A percentile compares a stretch with the other conserved stretches of the same genome.
Conservation (phyloP, 2,329 filamentous ascomycete genomes). For the Colletotrichum limetticola region DNA sequence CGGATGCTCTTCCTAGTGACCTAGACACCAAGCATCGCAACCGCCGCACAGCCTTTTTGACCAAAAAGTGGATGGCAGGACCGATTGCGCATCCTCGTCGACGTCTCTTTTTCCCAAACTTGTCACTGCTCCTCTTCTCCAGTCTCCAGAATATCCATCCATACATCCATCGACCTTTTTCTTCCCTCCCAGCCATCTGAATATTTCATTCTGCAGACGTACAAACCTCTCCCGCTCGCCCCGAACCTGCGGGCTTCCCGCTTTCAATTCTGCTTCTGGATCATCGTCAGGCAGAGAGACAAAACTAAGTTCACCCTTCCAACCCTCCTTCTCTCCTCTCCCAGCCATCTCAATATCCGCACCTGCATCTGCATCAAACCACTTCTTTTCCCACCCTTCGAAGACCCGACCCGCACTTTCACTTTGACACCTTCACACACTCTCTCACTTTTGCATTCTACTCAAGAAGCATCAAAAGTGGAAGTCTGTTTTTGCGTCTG, state of each 20-base stretch:
- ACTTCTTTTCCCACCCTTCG: constrained; percentile 22
- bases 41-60: background rate
- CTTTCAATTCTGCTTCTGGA: constrained; percentile 24
- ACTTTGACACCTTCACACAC: constrained; percentile 7
- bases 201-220: constrained; percentile 35
- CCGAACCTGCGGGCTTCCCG: constrained; percentile 23
- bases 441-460: constrained; percentile 9
- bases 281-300: constrained; percentile 34
- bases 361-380: constrained; percentile 20
- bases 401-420: constrained; percentile 22
- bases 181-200: constrained; percentile 37
- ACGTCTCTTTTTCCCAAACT: background rate
- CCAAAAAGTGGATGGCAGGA: constrained; percentile 36
- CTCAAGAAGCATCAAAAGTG: constrained; percentile 20
- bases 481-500: constrained; percentile 33
- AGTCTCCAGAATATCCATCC: constrained; percentile 11
- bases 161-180: constrained; percentile 24
- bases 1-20: background rate
- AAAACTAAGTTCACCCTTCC: constrained; percentile 35
- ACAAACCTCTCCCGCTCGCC: constrained; percentile 17
- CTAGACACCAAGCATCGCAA: background rate
- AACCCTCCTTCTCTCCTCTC: constrained; percentile 10
- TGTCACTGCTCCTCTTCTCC: background rate
- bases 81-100: constrained; percentile 29
- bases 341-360: constrained; percentile 35